Base-by-base conservation (phyloP, 768 basidiomycete species). In the Naganishia friedmannii region DNA sequence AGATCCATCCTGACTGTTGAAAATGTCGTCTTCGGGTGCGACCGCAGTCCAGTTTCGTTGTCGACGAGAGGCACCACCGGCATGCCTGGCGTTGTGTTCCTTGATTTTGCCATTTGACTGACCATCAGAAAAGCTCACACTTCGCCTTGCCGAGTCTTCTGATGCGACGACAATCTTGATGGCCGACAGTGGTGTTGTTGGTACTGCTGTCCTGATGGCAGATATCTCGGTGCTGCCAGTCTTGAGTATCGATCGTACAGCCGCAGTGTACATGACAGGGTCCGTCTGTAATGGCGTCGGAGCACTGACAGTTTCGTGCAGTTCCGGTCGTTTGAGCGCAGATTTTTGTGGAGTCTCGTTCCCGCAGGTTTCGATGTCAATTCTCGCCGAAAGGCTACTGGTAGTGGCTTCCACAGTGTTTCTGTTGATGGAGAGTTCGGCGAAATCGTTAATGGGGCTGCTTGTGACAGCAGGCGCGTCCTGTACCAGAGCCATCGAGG, bases 41-140 rank as follows among this genome's bases (percentile, higher is more conserved):
- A 63, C 23, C n/a, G 60, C 60, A 26, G 29, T 68, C 66, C 70
- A 69, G 23, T 65, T 48, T 53, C 31, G 48, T 45, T 15, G 68
- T 67, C 34, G 70, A 29, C 37, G 57, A 51, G 48, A 51, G 37
- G 37, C 58, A 53, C 68, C 74, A 19, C 65, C 57, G 0, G 12
- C 23, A 13, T 45, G 39, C 12, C 60, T n/a, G 12, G 42, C 60
- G 5, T 55, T 45, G 34, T 31, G 29, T 19, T 89, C 91, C 66
- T 84, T 83, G 55, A 96, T 96, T n/a, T 91, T 92, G 1, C 95
- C 94, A 37, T 90, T 88, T 71, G 86, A 86, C 78, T 88, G 90
- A 6, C 96, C 96, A 78, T 99, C 96, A 29, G 93, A 96, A 83
- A 99, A 99, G 80, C 92, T 95, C 69, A 99, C 95, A 53, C 77